A percentile compares a stretch with the other conserved stretches of the same genome.
Conservation (phyloP, 225 moss, liverwort and hornwort species). For the Physcomitrellopsis africana region DNA sequence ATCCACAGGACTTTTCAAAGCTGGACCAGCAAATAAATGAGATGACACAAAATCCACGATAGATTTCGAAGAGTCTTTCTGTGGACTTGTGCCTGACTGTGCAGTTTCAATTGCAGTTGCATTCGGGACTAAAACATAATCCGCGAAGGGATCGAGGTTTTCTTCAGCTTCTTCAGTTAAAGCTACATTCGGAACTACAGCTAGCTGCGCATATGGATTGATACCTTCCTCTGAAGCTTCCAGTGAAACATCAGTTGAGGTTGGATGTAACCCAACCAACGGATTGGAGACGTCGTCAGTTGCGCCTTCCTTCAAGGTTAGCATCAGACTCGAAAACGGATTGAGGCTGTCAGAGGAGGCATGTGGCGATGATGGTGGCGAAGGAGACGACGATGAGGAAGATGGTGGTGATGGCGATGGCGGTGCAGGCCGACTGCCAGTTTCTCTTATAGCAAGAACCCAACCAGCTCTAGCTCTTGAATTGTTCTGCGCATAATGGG, state of each 20-base stretch:
- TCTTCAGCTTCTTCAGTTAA: too few relatives aligned
- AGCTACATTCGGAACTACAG: neutral
- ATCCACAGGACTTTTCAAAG: conserved; percentile 58
- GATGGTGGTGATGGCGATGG: neutral
- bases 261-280: conserved; percentile 25
- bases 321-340: conserved; percentile 33
- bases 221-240: conserved; percentile 39
- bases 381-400: conserved; percentile 28
- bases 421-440: conserved; percentile 10
- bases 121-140: neutral
- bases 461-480: conserved; percentile 49
- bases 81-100: too few relatives aligned
- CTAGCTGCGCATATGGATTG: conserved; percentile 31
- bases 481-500: conserved; percentile 69
- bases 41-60: too few relatives aligned
- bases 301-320: conserved; percentile 26
- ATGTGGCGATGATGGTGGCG: conserved; percentile 34
- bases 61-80: too few relatives aligned
- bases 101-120: conserved; percentile 2
- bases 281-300: conserved; percentile 33
- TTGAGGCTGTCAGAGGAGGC: conserved; percentile 27
- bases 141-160: too few relatives aligned
- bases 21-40: conserved; percentile 27
- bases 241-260: neutral
- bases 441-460: conserved; percentile 68